Evolutionary conservation across 257 asterid species (phyloP).

Genomic region (Fraxinus anomala): DNA sequence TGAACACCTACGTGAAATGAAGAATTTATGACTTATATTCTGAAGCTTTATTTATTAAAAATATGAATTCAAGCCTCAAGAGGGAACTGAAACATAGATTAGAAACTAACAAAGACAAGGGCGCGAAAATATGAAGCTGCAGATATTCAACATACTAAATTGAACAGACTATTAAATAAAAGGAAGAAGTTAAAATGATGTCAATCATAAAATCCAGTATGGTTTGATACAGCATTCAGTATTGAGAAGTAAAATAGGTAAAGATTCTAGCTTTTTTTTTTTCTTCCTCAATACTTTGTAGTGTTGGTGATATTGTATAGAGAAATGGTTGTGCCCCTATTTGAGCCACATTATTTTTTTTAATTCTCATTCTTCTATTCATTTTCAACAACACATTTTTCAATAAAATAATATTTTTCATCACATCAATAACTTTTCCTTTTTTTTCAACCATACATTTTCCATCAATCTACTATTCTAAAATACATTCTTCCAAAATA

Average conservation of each 20-base stretch:
- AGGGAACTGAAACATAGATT: background rate
- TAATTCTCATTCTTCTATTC: too few relatives aligned
- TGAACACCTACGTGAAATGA: background rate
- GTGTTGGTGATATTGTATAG: too few relatives aligned
- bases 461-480: too few relatives aligned
- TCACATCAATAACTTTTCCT: too few relatives aligned
- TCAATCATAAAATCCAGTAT: background rate
- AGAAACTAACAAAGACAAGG: background rate
- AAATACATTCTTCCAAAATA: too few relatives aligned
- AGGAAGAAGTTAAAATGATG: background rate
- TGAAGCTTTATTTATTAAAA: background rate
- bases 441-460: too few relatives aligned
- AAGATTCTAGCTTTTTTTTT: background rate
- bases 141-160: background rate
- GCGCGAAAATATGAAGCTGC: background rate
- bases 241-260: background rate
- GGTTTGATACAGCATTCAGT: background rate
- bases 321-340: too few relatives aligned
- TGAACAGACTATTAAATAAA: background rate
- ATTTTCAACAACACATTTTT: too few relatives aligned
- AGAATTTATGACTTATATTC: background rate
- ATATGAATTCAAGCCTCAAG: background rate
- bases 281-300: too few relatives aligned
- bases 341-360: too few relatives aligned
- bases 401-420: too few relatives aligned